Percentiles rank a stretch among this genome's conserved stretches.
Evolutionary conservation across 306 rosid genomes (phyloP).

Genomic region (Quercus rubra): DNA sequence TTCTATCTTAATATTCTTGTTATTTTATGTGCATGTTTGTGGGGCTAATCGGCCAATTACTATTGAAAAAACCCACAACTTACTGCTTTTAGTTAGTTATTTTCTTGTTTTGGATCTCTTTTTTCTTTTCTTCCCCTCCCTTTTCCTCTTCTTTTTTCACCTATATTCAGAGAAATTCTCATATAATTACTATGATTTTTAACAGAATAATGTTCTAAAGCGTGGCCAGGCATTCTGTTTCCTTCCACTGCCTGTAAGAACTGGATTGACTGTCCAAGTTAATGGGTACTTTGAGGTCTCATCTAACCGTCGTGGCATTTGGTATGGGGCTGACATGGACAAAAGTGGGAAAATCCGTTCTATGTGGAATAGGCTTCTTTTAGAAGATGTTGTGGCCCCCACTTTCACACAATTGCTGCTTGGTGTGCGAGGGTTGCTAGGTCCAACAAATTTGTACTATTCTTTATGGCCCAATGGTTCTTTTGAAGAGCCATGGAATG

Average conservation of each 20-base stretch:
- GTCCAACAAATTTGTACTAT: slow-evolving; percentile 63
- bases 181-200: slow-evolving; percentile 35
- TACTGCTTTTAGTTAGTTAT: neutral
- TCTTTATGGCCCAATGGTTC: slow-evolving; percentile 90
- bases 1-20: neutral
- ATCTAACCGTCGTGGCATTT: slow-evolving; percentile 97
- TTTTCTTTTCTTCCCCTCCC: neutral
- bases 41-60: neutral
- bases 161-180: slow-evolving; percentile 24
- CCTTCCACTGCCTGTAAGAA: slow-evolving; percentile 92
- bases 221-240: slow-evolving; percentile 92
- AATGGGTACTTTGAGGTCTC: slow-evolving; percentile 97
- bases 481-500: slow-evolving; percentile 94
- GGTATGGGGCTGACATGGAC: slow-evolving; percentile 99
- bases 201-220: slow-evolving; percentile 65
- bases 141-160: slow-evolving; percentile 15
- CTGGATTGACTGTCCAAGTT: slow-evolving; percentile 87
- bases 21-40: neutral
- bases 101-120: neutral
- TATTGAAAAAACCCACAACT: neutral
- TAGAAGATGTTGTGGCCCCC: slow-evolving; percentile 86
- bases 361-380: slow-evolving; percentile 86
- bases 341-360: slow-evolving; percentile 96
- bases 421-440: slow-evolving; percentile 57
- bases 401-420: slow-evolving; percentile 71